These are phyloP conservation scores for Pisolithus albus DNA, from an alignment of 768 basidiomycete genomes.

Conservation along the genomic window DNA sequence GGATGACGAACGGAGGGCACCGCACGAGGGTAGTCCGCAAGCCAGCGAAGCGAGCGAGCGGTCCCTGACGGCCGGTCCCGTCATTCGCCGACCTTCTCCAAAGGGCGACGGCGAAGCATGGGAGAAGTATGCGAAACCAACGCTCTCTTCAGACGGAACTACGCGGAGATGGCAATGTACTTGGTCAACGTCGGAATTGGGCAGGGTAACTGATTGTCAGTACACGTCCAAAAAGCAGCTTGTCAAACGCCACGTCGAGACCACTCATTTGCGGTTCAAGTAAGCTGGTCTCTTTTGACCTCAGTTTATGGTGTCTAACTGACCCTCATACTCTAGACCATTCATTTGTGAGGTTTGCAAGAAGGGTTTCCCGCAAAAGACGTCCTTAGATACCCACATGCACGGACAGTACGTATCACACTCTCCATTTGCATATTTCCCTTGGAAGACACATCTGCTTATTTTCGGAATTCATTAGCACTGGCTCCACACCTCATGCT, in stretches of 20 bases:
- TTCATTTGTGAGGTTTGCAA: slow-evolving; percentile 46
- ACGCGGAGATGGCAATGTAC: slow-evolving; percentile 36
- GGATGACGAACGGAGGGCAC: slow-evolving; percentile 23
- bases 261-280: slow-evolving; percentile 56
- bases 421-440: slow-evolving; percentile 21
- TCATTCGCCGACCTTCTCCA: slow-evolving; percentile 19
- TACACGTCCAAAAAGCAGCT: slow-evolving; percentile 54
- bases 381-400: slow-evolving; percentile 50
- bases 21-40: slow-evolving; percentile 25
- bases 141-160: slow-evolving; percentile 26
- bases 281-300: slow-evolving; percentile 27
- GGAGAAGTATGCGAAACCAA: slow-evolving; percentile 30
- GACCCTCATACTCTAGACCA: slow-evolving; percentile 30
- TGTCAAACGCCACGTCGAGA: slow-evolving; percentile 62
- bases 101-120: slow-evolving; percentile 24
- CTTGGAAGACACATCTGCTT: neutral
- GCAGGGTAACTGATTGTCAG: slow-evolving; percentile 30
- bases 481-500: slow-evolving; percentile 48
- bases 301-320: slow-evolving; percentile 12
- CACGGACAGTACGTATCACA: slow-evolving; percentile 41
- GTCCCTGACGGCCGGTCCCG: slow-evolving; percentile 10
- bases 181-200: slow-evolving; percentile 31
- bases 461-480: slow-evolving; percentile 31
- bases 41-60: slow-evolving; percentile 27
- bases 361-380: slow-evolving; percentile 54